Base-by-base conservation (phyloP, 176 grass and related monocot species). In the Alloteropsis semialata region DNA sequence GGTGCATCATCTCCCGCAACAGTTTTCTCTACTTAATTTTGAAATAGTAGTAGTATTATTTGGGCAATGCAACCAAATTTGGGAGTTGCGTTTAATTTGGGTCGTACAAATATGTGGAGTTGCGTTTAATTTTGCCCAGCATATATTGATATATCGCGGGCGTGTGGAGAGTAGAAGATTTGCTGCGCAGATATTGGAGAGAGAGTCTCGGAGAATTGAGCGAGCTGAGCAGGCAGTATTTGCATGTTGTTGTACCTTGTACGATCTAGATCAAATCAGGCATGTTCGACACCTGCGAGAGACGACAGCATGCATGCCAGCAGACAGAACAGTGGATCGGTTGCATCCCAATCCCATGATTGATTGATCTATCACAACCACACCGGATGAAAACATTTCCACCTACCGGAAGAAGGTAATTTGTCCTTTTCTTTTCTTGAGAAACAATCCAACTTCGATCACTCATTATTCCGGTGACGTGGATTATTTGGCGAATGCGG, bases 351-450 rank as follows among this genome's bases (percentile, higher is more conserved):
- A n/a, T n/a, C n/a, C n/a, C n/a, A 45, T 74, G 46, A 58, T 74
- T 46, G 57, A 63, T 76, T 45, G 67, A 33, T 64, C 56, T 56
- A 33, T 64, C 56, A 65, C 14, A 19, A 12, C 55, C 27, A 0
- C 12, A 19, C 27, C 33, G 27, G 37, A 37, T 39, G 3, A 17
- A 57, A 57, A 78, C 44, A 27, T 45, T 83, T 73, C 22, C 74
- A 65, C 49, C 39, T 36, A 64, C 29, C 13, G 4, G 34, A 65
- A 55, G 3, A 55, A 72, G 61, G 32, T 61, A 0, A 14, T 68
- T 56, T 43, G 42, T 60, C 66, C 34, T 65, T 36, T 46, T 28
- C 45, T 36, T 88, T 88, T 44, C 74, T 83, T 78, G 56, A 78
- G 21, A 88, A 37, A 55, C 8, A 83, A 55, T 64, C 25, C 46